Conservation (phyloP, 1,284 basidiomycete genomes). For the Boletus sp. region DNA sequence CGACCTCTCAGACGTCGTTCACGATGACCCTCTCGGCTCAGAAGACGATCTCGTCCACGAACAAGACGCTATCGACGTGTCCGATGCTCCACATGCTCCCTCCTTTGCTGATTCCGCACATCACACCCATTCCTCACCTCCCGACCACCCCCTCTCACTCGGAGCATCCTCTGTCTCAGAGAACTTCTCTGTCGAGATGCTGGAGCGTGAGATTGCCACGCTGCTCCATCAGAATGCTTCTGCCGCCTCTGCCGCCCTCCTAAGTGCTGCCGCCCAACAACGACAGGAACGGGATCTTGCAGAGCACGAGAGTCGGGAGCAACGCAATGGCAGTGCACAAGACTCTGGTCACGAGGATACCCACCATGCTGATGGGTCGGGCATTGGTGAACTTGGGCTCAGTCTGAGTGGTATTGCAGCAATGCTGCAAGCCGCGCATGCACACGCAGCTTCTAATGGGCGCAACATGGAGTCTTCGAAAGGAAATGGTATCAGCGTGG, state of each 20-base stretch:
- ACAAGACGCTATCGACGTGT: slow-evolving; percentile 26
- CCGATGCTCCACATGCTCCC: slow-evolving; percentile 29
- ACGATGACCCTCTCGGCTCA: slow-evolving; percentile 56
- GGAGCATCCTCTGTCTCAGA: slow-evolving; percentile 29
- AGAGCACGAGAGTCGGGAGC: slow-evolving; percentile 15
- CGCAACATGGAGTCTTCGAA: slow-evolving; percentile 45
- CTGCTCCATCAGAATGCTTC: slow-evolving; percentile 68
- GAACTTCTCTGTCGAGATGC: slow-evolving; percentile 59
- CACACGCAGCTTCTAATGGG: slow-evolving; percentile 50
- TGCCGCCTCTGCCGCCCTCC: slow-evolving; percentile 54
- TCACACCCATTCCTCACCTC: slow-evolving; percentile 20
- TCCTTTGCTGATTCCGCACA: slow-evolving; percentile 27
- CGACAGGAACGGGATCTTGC: slow-evolving; percentile 42
- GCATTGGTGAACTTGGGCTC: slow-evolving; percentile 38
- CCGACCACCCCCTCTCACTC: slow-evolving; percentile 25
- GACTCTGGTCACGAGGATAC: slow-evolving; percentile 8
- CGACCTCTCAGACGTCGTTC: slow-evolving; percentile 73
- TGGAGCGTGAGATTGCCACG: slow-evolving; percentile 69
- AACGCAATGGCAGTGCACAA: slow-evolving; percentile 10
- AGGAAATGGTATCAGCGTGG: slow-evolving; percentile 40
- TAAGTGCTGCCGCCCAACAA: slow-evolving; percentile 60
- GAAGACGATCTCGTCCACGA: slow-evolving; percentile 38
- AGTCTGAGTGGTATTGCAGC: slow-evolving; percentile 63
- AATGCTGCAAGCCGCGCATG: slow-evolving; percentile 69
- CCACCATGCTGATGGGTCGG: slow-evolving; percentile 24